Percentiles rank a stretch among this genome's conserved stretches.
These are phyloP conservation scores for Aspergillus piperis DNA, from an alignment of 2,329 filamentous ascomycete species.

Conservation along the genomic window DNA sequence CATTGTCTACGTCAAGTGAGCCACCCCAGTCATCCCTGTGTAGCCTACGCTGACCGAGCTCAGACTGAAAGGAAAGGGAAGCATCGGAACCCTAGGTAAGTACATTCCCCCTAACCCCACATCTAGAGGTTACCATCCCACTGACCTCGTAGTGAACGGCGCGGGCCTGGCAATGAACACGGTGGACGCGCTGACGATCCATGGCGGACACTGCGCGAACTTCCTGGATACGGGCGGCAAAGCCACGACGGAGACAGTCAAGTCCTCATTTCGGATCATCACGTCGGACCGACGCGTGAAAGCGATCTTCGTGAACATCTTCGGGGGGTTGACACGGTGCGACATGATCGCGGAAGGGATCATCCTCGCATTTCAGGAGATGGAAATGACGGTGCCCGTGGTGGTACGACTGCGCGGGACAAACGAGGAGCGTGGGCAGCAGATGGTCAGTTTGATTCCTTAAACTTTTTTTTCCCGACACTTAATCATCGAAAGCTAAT, in stretches of 20 bases:
- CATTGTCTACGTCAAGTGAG: constrained; percentile 74
- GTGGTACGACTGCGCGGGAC: constrained; percentile 77
- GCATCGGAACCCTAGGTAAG: constrained; percentile 70
- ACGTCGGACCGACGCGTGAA: constrained; percentile 70
- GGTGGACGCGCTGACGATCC: constrained; percentile 71
- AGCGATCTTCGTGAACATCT: constrained; percentile 72
- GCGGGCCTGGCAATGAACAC: constrained; percentile 92
- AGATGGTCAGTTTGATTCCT: constrained; percentile 51
- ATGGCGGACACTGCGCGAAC: constrained; percentile 72
- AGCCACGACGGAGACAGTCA: constrained; percentile 79
- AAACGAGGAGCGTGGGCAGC: constrained; percentile 69
- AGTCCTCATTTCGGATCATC: constrained; percentile 73
- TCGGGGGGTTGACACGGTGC: constrained; percentile 69
- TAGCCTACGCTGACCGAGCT: constrained; percentile 9
- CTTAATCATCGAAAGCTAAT: constrained; percentile 8
- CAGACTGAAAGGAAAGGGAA: constrained; percentile 53
- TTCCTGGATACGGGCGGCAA: constrained; percentile 91
- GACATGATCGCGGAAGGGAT: constrained; percentile 81
- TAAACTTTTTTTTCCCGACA: background rate
- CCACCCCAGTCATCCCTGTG: background rate
- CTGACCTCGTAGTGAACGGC: constrained; percentile 65
- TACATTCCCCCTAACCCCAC: background rate
- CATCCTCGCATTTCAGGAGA: constrained; percentile 69
- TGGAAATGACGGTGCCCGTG: constrained; percentile 67
- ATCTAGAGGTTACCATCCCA: background rate